Evolutionary conservation across 2,329 filamentous ascomycete species (phyloP).

Genomic region (Penicillium sp.): DNA sequence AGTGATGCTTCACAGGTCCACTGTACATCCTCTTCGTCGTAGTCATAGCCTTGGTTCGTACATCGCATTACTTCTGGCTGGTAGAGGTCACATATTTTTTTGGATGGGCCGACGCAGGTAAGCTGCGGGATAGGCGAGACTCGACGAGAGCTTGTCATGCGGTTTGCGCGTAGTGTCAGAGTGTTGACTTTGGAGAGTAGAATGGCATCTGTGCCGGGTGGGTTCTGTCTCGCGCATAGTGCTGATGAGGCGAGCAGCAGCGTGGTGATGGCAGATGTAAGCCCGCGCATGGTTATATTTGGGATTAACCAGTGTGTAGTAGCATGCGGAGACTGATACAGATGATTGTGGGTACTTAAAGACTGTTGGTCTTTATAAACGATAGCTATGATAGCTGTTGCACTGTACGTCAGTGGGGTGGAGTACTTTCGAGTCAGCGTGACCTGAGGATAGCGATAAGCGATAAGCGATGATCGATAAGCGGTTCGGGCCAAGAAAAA

Average conservation of each 20-base stretch:
- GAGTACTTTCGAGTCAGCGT: conserved; percentile 1
- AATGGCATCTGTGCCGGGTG: conserved; percentile 51
- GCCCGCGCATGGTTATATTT: conserved; percentile 20
- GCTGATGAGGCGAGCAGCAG: conserved; percentile 22
- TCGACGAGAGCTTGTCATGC: conserved; percentile 73
- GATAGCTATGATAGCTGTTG: neutral
- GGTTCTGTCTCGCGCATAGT: conserved; percentile 25
- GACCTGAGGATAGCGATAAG: conserved; percentile 1
- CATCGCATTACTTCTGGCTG: conserved; percentile 82
- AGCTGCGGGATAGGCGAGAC: conserved; percentile 76
- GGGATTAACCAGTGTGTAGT: neutral
- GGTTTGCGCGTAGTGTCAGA: conserved; percentile 71
- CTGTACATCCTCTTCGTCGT: conserved; percentile 77
- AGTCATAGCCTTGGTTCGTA: conserved; percentile 79
- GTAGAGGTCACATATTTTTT: conserved; percentile 67
- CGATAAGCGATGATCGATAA: conserved; percentile 7
- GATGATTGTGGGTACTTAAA: neutral
- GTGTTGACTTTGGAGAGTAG: conserved; percentile 69
- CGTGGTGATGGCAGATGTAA: conserved; percentile 15
- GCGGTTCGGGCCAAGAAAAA: conserved; percentile 18
- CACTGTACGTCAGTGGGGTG: neutral
- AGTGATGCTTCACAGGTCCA: conserved; percentile 80
- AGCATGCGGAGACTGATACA: neutral
- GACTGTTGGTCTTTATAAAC: neutral
- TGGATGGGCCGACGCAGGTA: conserved; percentile 68